Evolutionary conservation across 257 asterid species (phyloP).

Genomic region (Solanum okadae): DNA sequence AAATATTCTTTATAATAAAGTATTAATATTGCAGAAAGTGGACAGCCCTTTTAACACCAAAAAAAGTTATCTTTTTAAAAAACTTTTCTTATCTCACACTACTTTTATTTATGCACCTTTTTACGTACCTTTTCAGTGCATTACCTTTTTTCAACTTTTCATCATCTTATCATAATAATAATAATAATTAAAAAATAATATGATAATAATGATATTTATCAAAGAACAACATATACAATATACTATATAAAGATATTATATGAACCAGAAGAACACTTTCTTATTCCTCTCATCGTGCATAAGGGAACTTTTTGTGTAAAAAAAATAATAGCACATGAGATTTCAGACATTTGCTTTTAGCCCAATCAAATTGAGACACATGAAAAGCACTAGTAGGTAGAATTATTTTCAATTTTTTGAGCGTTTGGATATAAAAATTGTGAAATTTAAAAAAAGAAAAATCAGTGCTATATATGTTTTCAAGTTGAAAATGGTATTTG

Average conservation of each 20-base stretch:
- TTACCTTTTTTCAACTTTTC: neutral
- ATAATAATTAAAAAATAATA: neutral
- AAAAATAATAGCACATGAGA: neutral
- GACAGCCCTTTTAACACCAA: constrained; percentile 91
- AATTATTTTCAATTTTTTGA: neutral
- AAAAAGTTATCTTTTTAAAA: constrained; percentile 38
- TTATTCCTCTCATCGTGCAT: no score
- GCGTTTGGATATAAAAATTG: neutral
- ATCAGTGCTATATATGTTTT: neutral
- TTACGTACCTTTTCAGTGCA: neutral
- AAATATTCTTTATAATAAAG: neutral
- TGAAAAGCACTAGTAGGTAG: neutral
- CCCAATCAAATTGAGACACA: neutral
- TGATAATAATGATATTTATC: neutral
- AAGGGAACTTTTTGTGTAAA: neutral
- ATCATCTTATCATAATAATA: neutral
- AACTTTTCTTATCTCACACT: constrained; percentile 15
- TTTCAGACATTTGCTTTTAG: neutral
- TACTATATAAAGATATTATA: no score
- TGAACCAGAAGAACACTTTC: no score
- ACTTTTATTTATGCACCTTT: constrained; percentile 48
- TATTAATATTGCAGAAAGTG: constrained; percentile 62
- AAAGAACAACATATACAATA: neutral
- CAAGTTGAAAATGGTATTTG: neutral
- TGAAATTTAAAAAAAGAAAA: no score